Evolutionary conservation across 73 alveolate species (phyloP), one percentile per base, ranked within the genome.

Genomic region (Paramecium sexaurelia): DNA sequence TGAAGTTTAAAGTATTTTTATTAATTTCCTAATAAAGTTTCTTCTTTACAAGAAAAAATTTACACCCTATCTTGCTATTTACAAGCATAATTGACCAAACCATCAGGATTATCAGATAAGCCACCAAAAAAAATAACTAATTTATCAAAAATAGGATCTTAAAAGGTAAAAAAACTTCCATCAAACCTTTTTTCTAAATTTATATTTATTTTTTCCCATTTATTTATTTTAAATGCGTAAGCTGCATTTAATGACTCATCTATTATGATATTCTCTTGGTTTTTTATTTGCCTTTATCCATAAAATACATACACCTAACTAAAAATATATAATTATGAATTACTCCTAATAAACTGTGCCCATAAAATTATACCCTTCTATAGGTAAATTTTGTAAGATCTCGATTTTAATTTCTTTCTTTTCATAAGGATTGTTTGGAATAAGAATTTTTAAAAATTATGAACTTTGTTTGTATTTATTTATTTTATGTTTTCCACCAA

Each of bases 361-460:
- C 90, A 78, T 78, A 45, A 78, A 78, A 78, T 78, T 78, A 78
- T 78, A 78, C 7, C 90, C 90, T 45, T 37, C 75, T 40, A 20
- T 0, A 13, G 71, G 68, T 43, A 78, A 78, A 45, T 22, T 45
- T 43, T 37, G 43, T 43, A 78, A 78, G 19, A 29, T 39, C 39
- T 41, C 90, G 1, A 78, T 1, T 22, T 7, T 2, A 39, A 32
- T 26, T 78, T 37, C 7, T 26, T 43, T 19, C 9, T 32, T 19
- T 17, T 22, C 19, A 24, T 7, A 78, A 13, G 90, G 90, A 78
- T 78, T 35, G 19, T 17, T 39, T 3, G 90, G 90, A 26, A 78
- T 7, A 20, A 1, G 41, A 22, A 78, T 78, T 24, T 75, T 78
- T 43, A 45, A 6, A 78, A 78, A 37, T 24, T 78, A 26, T 0